These are phyloP conservation scores for Chondrus crispus DNA, from an alignment of 23 red algal genomes.

Conservation along the genomic window DNA sequence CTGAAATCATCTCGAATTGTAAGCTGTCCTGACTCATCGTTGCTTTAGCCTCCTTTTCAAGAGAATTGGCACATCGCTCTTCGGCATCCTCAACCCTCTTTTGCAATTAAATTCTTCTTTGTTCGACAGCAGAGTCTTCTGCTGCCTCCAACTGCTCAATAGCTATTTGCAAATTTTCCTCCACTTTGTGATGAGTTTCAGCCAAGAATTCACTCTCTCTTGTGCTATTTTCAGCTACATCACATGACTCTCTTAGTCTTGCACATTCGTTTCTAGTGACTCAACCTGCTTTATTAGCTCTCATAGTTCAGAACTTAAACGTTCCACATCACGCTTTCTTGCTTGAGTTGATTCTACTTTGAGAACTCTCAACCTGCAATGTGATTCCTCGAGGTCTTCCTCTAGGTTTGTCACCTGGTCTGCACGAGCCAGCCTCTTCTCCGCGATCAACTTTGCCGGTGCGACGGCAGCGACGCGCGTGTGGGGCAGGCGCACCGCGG, in stretches of 20 bases:
- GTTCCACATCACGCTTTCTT: conserved; percentile 34
- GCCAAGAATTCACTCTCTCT: conserved; percentile 44
- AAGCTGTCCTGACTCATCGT: conserved; percentile 25
- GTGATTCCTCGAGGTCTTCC: conserved; percentile 56
- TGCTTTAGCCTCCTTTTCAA: neutral
- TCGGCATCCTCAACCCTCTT: conserved; percentile 13
- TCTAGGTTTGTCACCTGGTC: conserved; percentile 55
- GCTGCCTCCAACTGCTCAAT: conserved; percentile 66
- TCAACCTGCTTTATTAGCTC: conserved; percentile 20
- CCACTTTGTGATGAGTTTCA: conserved; percentile 60
- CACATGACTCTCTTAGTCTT: neutral
- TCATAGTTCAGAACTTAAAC: conserved; percentile 23
- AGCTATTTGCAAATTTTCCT: conserved; percentile 58
- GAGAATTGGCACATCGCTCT: neutral
- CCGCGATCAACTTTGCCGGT: too few species aligned
- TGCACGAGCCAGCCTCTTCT: too few species aligned
- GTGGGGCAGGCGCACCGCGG: too few species aligned
- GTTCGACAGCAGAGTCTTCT: conserved; percentile 9
- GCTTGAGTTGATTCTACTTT: conserved; percentile 46
- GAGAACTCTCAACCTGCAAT: conserved; percentile 16
- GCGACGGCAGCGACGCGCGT: too few species aligned
- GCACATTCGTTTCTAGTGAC: neutral
- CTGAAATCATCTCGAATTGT: conserved; percentile 41
- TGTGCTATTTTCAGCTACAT: conserved; percentile 26
- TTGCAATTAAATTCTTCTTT: conserved; percentile 45